These are phyloP conservation scores for Polysphondylium violaceum DNA, from an alignment of 78 protist species.

Conservation along the genomic window DNA sequence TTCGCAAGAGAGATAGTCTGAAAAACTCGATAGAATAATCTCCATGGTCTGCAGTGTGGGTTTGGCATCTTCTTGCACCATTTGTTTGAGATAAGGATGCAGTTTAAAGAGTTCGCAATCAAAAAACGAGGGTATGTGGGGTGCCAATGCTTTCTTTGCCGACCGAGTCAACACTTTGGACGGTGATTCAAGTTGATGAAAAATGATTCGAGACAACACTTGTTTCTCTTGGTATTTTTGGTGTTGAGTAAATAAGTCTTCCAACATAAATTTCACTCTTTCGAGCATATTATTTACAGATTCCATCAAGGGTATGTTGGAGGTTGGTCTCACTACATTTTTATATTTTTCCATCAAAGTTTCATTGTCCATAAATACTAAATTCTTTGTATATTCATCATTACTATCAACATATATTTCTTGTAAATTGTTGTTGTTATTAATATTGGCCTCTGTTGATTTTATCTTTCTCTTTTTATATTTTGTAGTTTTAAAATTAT, in stretches of 20 bases:
- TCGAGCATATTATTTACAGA: background rate
- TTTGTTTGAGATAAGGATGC: conserved; percentile 35
- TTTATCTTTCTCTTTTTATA: background rate
- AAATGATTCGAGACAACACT: background rate
- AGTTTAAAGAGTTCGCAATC: conserved; percentile 30
- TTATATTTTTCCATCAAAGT: background rate
- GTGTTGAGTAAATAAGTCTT: conserved; percentile 20
- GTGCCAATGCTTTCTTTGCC: conserved; percentile 12
- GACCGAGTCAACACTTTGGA: conserved; percentile 50
- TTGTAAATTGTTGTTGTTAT: background rate
- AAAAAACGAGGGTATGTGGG: conserved; percentile 4
- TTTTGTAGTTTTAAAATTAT: background rate
- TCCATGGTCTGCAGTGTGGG: conserved; percentile 52
- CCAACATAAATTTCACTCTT: conserved; percentile 30
- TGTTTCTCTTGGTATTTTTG: conserved; percentile 44
- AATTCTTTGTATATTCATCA: background rate
- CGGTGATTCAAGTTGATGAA: conserved; percentile 63
- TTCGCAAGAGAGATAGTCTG: background rate
- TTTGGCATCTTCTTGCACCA: conserved; percentile 30
- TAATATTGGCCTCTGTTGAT: background rate
- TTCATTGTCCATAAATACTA: background rate
- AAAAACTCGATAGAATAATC: conserved; percentile 25
- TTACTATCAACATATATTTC: background rate
- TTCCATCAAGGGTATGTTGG: background rate
- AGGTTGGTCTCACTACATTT: background rate